Percentiles rank a stretch among this genome's conserved stretches.
Conservation (phyloP, 2,329 filamentous ascomycete genomes). For the Exophiala sideris region DNA sequence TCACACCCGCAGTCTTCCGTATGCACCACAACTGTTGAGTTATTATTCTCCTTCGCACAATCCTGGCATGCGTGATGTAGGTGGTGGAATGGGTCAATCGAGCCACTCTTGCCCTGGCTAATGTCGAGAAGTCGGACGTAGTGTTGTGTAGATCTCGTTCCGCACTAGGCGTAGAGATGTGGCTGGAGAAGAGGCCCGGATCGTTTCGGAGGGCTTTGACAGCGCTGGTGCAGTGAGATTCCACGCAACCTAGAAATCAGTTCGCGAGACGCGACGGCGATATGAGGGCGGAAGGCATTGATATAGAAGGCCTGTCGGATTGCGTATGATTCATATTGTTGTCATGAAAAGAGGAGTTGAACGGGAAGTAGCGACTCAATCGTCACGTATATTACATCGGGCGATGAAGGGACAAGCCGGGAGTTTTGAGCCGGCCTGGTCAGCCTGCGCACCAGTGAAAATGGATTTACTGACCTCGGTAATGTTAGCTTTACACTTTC, state of each 20-base stretch:
- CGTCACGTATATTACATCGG: constrained; percentile 1
- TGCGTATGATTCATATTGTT: too few relatives aligned
- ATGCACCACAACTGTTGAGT: constrained; percentile 4
- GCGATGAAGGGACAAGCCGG: constrained; percentile 10
- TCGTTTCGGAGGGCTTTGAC: not conserved
- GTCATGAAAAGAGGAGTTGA: constrained; percentile 34
- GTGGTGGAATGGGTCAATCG: not conserved
- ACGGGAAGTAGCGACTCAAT: constrained; percentile 37
- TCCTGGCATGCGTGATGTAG: not conserved
- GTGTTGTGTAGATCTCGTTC: constrained; percentile 14
- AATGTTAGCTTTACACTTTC: too few relatives aligned
- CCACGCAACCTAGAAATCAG: not conserved
- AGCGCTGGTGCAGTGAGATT: not conserved
- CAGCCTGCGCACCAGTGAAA: not conserved
- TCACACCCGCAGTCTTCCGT: constrained; percentile 15
- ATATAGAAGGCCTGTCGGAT: too few relatives aligned
- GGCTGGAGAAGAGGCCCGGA: constrained; percentile 8
- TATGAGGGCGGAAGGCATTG: too few relatives aligned
- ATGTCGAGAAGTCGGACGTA: not conserved
- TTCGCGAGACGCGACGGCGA: not conserved
- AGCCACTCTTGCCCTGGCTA: not conserved
- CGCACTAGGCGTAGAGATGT: constrained; percentile 28
- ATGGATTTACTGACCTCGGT: too few relatives aligned
- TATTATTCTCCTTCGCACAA: constrained; percentile 9
- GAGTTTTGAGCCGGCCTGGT: constrained; percentile 8